Conservation (phyloP, 192 early-diverging fungal species). For the Backusella luteola region DNA sequence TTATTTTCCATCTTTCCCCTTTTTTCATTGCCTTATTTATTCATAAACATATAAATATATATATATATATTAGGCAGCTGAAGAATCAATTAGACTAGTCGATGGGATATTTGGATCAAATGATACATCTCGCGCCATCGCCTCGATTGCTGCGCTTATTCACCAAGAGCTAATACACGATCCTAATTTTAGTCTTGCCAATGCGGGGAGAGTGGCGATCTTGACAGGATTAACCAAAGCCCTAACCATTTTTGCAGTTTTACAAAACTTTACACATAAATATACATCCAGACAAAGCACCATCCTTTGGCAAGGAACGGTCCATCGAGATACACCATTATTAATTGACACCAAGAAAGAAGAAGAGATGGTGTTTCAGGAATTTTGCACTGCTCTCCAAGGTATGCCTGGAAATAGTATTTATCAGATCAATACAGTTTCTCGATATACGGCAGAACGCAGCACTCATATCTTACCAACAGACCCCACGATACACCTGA, state of each 20-base stretch:
- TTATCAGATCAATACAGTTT: neutral
- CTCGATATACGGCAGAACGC: neutral
- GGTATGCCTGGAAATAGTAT: neutral
- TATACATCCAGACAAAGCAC: conserved; percentile 44
- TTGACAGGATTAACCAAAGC: conserved; percentile 77
- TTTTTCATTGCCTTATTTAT: neutral
- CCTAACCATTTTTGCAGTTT: conserved; percentile 78
- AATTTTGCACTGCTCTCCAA: neutral
- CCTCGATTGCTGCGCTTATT: conserved; percentile 75
- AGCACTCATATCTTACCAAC: neutral
- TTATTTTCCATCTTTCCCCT: neutral
- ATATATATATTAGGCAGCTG: conserved; percentile 57
- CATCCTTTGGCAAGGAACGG: conserved; percentile 59
- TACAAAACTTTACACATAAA: conserved; percentile 78
- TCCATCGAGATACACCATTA: conserved; percentile 43
- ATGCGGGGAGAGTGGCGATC: conserved; percentile 64
- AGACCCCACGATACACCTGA: neutral
- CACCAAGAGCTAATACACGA: conserved; percentile 71
- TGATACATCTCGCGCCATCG: conserved; percentile 88
- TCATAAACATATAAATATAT: neutral
- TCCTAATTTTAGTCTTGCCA: conserved; percentile 59
- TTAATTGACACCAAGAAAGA: neutral
- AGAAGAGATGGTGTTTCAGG: neutral
- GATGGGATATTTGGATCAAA: conserved; percentile 97
- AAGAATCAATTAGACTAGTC: conserved; percentile 83